Percentiles rank a stretch among this genome's conserved stretches.
Conservation (phyloP, 2,329 filamentous ascomycete species). For the Phaeosphaeria sp. region DNA sequence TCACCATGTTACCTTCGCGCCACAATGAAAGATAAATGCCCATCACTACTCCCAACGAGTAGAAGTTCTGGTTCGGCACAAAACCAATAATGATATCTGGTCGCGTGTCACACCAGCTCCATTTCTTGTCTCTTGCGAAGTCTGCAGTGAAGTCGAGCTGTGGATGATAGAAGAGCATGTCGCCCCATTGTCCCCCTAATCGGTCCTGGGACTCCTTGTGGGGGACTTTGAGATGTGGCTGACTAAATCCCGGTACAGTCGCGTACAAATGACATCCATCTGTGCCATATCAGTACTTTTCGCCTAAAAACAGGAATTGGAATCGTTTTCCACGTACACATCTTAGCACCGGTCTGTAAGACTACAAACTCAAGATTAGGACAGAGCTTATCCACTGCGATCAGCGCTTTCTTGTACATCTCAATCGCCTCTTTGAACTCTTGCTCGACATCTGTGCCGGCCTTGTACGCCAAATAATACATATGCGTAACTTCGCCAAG, state of each 20-base stretch:
- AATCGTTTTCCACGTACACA: slow-evolving; percentile 38
- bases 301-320: background rate
- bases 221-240: slow-evolving; percentile 10
- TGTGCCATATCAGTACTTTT: slow-evolving; percentile 12
- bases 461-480: slow-evolving; percentile 56
- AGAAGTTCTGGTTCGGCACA: slow-evolving; percentile 51
- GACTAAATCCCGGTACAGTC: slow-evolving; percentile 21
- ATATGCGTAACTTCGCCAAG: slow-evolving; percentile 53
- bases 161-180: slow-evolving; percentile 51
- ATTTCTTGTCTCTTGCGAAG: slow-evolving; percentile 45
- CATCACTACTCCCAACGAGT: slow-evolving; percentile 44
- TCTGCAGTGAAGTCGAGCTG: slow-evolving; percentile 48
- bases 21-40: slow-evolving; percentile 50
- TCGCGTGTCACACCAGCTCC: slow-evolving; percentile 51
- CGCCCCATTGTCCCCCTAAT: slow-evolving; percentile 36
- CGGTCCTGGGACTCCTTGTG: slow-evolving; percentile 16
- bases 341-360: slow-evolving; percentile 43
- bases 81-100: slow-evolving; percentile 54
- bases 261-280: slow-evolving; percentile 53
- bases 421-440: slow-evolving; percentile 50
- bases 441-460: slow-evolving; percentile 46
- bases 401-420: slow-evolving; percentile 52
- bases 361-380: slow-evolving; percentile 33
- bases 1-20: too few species aligned
- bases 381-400: slow-evolving; percentile 34